Evolutionary conservation across 2,329 filamentous ascomycete genomes (phyloP), one percentile per base, ranked within the genome.

Genomic region (Ophiostoma pallidulum): DNA sequence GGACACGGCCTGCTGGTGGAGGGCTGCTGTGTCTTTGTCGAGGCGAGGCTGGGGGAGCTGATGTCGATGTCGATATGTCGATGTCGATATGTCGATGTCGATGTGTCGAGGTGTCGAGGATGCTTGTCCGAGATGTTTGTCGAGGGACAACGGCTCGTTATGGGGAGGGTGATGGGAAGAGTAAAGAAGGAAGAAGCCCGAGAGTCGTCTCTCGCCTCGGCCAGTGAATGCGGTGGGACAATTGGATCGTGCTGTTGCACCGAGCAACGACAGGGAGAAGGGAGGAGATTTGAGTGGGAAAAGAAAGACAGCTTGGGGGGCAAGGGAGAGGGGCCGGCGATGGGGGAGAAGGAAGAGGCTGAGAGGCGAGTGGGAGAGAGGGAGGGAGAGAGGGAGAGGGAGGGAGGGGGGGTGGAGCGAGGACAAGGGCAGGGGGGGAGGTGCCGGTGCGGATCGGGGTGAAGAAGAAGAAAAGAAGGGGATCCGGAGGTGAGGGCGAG

Each of bases 241-340:
- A 31, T 32, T 38, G 38, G 45, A 20, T 42, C 19, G 35, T 37
- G 50, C 43, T 49, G 49, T 51, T 53, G 45, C 48, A 53, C 51
- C 39, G 51, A 51, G 51, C 51, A 53, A 53, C 49, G 43, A 29
- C n/a, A 33, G 31, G 18, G 32, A 29, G 24, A 47, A 43, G 39
- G 39, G 37, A 47, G 35, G 26, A 19, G 41, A 16, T 12, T 12
- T n/a, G 32, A 38, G 37, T 7, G 28, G 13, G 20, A n/a, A 20
- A 39, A 24, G 13, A 20, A 12, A 40, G n/a, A n/a, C n/a, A n/a
- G n/a, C n/a, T 14, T 9, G 31, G 40, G 8, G 20, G 32, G 10
- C 16, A 16, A 22, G 35, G 19, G 9, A 22, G 20, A 19, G 19
- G 24, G 22, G 33, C 45, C 29, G 24, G 39, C 28, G 38, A 42